Evolutionary conservation across 2,329 filamentous ascomycete genomes (phyloP), one percentile per base, ranked within the genome.

Genomic region (Hyphodiscus sp.): DNA sequence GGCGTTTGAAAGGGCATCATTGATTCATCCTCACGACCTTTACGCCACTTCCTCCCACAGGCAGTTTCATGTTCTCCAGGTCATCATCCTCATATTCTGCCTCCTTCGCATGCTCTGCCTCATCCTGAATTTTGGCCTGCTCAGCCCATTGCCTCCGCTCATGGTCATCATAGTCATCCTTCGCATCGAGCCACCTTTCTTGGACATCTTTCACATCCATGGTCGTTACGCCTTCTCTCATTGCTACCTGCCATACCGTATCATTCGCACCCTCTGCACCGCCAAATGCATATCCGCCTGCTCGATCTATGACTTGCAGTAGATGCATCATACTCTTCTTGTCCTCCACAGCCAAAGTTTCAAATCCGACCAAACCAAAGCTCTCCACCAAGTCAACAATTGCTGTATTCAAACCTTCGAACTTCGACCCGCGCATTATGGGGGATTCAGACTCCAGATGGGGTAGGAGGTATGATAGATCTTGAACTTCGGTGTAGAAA

Each of bases 401-500:
- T 0, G 92, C 91, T 61, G 87, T 82, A 69, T 97, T 96, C 29
- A 99, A 76, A 4, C 85, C 83, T 49, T 84, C 80, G 67, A 95
- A 97, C 67, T 95, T 96, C 19, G 81, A 77, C 61, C 81, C 84
- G 7, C 79, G 78, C 68, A 86, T 71, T 6, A 77, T 79, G 0
- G 89, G 83, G 1, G 86, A 86, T 69, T 99, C 94, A 20, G 81
- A 78, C 63, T 91, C 85, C 43, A 99, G 81, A 56, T 85, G 78
- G 1, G 91, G 90, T 0, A 94, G 79, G 13, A 99, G 78, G 62
- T 96, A 90, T 20, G 82, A 82, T 3, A 99, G 80, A 65, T 96
- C 91, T 70, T 99, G 91, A 8, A 97, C 92, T 70, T 99, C 92
- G 57, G 94, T 97, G 70, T 97, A 99, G 71, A 86, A 99, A 61